phyloP scores from a whole-genome alignment of 208 protist genomes.

The Blastocrithidia nonstop region DNA sequence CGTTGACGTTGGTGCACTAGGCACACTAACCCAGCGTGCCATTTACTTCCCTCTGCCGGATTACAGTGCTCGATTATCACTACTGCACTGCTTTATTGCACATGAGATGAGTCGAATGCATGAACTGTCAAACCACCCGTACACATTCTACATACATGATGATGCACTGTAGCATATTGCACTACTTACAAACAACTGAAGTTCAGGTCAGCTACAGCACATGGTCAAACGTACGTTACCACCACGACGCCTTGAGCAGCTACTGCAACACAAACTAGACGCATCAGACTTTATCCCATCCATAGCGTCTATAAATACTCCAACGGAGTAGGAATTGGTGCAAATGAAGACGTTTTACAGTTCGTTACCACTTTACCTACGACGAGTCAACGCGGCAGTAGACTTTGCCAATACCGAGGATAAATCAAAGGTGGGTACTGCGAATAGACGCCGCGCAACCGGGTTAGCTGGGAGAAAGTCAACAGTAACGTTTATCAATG shows the following conservation, averaged over 20 bases:
- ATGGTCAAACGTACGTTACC: constrained; percentile 51
- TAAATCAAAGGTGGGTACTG: constrained; percentile 25
- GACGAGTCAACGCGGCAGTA: constrained; percentile 43
- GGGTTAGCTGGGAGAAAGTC: not conserved
- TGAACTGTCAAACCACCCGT: not conserved
- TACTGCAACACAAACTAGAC: constrained; percentile 41
- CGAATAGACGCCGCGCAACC: not conserved
- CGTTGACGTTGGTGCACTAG: constrained; percentile 32
- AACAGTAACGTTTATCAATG: not conserved
- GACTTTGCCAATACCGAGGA: constrained; percentile 63
- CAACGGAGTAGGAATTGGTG: constrained; percentile 30
- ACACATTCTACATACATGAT: not conserved
- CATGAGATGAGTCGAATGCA: not conserved
- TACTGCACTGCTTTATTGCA: constrained; percentile 44
- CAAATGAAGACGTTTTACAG: constrained; percentile 47
- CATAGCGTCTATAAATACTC: constrained; percentile 24
- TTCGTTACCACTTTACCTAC: constrained; percentile 43
- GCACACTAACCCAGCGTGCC: constrained; percentile 51
- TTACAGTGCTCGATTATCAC: constrained; percentile 64
- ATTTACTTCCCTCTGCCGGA: constrained; percentile 72
- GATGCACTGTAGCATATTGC: constrained; percentile 48
- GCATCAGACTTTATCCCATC: constrained; percentile 66
- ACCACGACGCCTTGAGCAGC: constrained; percentile 45
- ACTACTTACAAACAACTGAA: constrained; percentile 60
- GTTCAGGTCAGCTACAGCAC: constrained; percentile 30